phyloP scores from a whole-genome alignment of 2,329 filamentous ascomycete genomes.

The Aspergillus oerlinghausenensis region DNA sequence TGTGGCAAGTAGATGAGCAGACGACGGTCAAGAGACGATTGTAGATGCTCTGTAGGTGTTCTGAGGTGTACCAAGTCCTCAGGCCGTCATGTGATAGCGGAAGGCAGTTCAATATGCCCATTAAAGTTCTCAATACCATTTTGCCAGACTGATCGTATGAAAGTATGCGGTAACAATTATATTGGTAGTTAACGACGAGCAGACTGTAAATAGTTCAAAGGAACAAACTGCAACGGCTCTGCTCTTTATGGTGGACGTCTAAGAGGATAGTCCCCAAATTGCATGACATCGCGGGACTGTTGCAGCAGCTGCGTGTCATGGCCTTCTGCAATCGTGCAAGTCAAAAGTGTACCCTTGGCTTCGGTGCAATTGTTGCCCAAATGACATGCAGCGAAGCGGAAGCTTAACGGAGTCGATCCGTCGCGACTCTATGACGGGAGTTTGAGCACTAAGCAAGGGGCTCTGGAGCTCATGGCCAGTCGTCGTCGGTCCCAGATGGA shows the following conservation, averaged over 20 bases:
- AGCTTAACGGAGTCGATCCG: not conserved
- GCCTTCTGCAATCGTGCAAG: not conserved
- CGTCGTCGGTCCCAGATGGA: not conserved
- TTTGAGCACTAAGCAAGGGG: not conserved
- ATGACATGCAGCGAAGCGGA: not conserved
- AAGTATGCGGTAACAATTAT: too few relatives aligned
- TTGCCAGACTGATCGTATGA: too few relatives aligned
- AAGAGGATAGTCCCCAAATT: too few relatives aligned
- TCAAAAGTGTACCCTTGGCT: not conserved
- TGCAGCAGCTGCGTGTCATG: not conserved
- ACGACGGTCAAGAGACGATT: not conserved
- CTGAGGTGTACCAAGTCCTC: not conserved
- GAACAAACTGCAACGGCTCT: too few relatives aligned
- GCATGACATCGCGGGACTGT: too few relatives aligned
- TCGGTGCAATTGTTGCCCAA: not conserved
- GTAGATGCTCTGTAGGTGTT: not conserved
- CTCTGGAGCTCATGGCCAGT: not conserved
- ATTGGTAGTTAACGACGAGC: too few relatives aligned
- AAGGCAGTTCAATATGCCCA: too few relatives aligned
- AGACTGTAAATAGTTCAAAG: too few relatives aligned
- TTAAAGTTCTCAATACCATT: too few relatives aligned
- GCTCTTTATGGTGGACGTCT: too few relatives aligned
- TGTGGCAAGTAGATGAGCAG: not conserved
- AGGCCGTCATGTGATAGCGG: too few relatives aligned
- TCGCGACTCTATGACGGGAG: not conserved